A percentile compares a stretch with the other conserved stretches of the same genome.
Evolutionary conservation across 345 rosid species (phyloP).

Genomic region (Diplotaxis tenuifolia): DNA sequence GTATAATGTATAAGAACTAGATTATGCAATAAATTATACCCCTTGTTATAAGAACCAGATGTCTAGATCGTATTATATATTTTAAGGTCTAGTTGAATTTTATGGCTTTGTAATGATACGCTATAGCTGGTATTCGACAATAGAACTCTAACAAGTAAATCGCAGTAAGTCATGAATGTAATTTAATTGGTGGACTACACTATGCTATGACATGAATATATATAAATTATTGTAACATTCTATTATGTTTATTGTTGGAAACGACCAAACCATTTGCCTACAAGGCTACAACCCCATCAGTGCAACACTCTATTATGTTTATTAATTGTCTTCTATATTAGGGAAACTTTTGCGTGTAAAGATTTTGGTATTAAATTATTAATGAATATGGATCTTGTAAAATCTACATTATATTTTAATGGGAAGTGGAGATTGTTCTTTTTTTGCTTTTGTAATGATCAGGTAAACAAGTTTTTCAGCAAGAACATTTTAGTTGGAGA

Average conservation of each 20-base stretch:
- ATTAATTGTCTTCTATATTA: neutral
- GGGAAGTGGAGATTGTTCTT: neutral
- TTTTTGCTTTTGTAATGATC: neutral
- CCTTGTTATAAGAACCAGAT: neutral
- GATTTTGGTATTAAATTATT: neutral
- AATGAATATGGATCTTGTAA: neutral
- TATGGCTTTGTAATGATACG: neutral
- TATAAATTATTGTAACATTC: neutral
- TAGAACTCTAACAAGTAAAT: neutral
- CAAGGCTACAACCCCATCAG: neutral
- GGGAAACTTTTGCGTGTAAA: neutral
- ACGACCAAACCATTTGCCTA: neutral
- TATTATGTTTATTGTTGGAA: neutral
- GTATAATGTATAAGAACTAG: neutral
- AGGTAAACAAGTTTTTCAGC: neutral
- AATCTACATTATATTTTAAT: neutral
- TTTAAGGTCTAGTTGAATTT: neutral
- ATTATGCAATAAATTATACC: constrained; percentile 1
- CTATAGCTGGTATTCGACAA: neutral
- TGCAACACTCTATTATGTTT: neutral
- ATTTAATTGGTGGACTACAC: neutral
- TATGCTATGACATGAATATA: neutral
- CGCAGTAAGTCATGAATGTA: neutral
- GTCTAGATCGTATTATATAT: neutral
- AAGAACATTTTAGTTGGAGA: neutral